Evolutionary conservation across 169 alveolate species (phyloP).

Genomic region (Eimeria praecox): DNA sequence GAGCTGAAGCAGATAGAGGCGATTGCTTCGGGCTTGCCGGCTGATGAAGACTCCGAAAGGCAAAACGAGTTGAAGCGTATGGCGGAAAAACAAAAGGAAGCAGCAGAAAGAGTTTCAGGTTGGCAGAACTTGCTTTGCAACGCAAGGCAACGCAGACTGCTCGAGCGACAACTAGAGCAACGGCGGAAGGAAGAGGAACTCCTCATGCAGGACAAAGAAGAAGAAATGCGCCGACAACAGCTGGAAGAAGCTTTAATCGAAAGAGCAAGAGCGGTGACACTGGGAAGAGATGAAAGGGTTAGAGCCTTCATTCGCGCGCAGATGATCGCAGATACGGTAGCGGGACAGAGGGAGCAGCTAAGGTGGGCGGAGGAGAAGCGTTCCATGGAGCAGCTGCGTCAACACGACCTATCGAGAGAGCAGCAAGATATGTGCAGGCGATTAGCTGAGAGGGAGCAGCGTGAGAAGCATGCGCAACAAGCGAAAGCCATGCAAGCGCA

Average conservation of each 20-base stretch:
- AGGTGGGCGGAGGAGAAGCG: slow-evolving; percentile 22
- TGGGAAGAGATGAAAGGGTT: slow-evolving; percentile 23
- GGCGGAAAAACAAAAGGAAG: slow-evolving; percentile 47
- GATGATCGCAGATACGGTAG: slow-evolving; percentile 61
- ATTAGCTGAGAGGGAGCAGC: slow-evolving; percentile 35
- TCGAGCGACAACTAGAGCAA: not conserved
- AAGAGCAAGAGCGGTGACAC: not conserved
- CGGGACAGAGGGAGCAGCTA: slow-evolving; percentile 56
- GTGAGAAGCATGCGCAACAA: slow-evolving; percentile 22
- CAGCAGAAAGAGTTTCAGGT: slow-evolving; percentile 18
- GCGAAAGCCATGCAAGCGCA: slow-evolving; percentile 31
- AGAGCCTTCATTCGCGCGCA: slow-evolving; percentile 51
- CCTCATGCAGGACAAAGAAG: slow-evolving; percentile 36
- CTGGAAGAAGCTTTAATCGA: slow-evolving; percentile 7
- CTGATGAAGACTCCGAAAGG: not conserved
- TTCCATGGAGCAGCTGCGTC: not conserved
- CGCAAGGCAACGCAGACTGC: slow-evolving; percentile 18
- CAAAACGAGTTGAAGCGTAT: slow-evolving; percentile 3
- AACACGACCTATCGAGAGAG: slow-evolving; percentile 5
- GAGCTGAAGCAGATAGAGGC: slow-evolving; percentile 43
- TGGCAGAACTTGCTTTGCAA: slow-evolving; percentile 54
- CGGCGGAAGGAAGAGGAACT: slow-evolving; percentile 1
- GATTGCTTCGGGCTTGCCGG: slow-evolving; percentile 2
- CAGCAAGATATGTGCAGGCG: not conserved
- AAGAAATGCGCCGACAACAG: not conserved